Conservation (phyloP, 2,329 filamentous ascomycete genomes). For the Cladosporium sp. region DNA sequence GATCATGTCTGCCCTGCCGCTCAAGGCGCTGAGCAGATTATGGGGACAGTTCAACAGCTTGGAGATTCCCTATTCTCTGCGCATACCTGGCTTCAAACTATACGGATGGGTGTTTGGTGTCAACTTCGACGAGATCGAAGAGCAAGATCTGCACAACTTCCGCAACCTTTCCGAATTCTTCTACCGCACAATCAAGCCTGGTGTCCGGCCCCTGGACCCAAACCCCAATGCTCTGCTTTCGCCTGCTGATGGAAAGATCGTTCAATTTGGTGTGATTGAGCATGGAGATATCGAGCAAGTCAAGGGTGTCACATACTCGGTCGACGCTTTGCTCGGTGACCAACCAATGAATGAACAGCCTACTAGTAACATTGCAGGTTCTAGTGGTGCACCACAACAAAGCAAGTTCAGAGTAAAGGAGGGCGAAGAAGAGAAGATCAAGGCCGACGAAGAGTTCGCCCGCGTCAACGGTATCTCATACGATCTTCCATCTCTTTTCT, state of each 20-base stretch:
- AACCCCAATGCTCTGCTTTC: slow-evolving; percentile 78
- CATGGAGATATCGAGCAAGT: slow-evolving; percentile 96
- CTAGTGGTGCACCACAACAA: slow-evolving; percentile 40
- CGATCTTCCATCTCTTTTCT: slow-evolving; percentile 82
- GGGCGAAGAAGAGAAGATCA: slow-evolving; percentile 64
- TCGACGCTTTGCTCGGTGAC: slow-evolving; percentile 83
- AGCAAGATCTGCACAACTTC: slow-evolving; percentile 84
- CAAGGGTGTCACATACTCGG: slow-evolving; percentile 96
- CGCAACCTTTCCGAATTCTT: slow-evolving; percentile 96
- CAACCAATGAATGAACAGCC: slow-evolving; percentile 47
- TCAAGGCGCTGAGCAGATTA: slow-evolving; percentile 84
- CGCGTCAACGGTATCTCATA: slow-evolving; percentile 94
- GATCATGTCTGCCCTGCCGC: slow-evolving; percentile 86
- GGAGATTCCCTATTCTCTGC: slow-evolving; percentile 81
- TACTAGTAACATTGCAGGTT: slow-evolving; percentile 36
- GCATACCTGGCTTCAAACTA: slow-evolving; percentile 85
- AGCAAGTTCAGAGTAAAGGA: slow-evolving; percentile 35
- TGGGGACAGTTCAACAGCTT: slow-evolving; percentile 94
- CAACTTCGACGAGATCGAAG: slow-evolving; percentile 78
- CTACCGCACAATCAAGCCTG: slow-evolving; percentile 90
- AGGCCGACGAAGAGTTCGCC: slow-evolving; percentile 88
- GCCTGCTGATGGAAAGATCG: slow-evolving; percentile 84
- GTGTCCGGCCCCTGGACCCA: slow-evolving; percentile 78
- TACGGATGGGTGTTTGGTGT: slow-evolving; percentile 93
- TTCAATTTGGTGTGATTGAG: slow-evolving; percentile 90